Evolutionary conservation across 2,329 filamentous ascomycete genomes (phyloP).

Genomic region (Exophiala xenobiotica): DNA sequence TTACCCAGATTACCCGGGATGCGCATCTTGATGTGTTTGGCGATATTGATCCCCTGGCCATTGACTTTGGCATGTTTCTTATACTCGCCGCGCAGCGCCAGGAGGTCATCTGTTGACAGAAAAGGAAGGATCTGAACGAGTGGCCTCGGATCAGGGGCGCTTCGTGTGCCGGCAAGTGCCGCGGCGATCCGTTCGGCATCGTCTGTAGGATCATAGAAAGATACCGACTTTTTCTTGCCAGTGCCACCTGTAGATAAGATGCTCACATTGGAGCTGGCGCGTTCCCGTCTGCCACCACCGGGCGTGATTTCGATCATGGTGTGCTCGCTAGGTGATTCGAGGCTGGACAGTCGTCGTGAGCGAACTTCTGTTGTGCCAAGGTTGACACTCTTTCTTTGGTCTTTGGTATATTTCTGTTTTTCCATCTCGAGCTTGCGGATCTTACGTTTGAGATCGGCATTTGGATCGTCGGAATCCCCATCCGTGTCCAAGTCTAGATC

Average conservation of each 20-base stretch:
- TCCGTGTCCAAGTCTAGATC: conserved; percentile 38
- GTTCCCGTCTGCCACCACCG: conserved; percentile 14
- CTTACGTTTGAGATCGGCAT: conserved; percentile 36
- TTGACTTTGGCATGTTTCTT: conserved; percentile 76
- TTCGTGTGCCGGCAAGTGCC: conserved; percentile 64
- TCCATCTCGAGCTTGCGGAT: conserved; percentile 34
- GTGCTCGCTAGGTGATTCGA: conserved; percentile 6
- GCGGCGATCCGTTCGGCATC: conserved; percentile 75
- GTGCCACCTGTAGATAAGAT: conserved; percentile 16
- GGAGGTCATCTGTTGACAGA: conserved; percentile 81
- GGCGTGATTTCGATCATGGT: conserved; percentile 1
- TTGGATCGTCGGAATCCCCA: conserved; percentile 34
- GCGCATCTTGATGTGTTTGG: conserved; percentile 51
- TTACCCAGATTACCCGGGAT: conserved; percentile 71
- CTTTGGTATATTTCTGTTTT: conserved; percentile 33
- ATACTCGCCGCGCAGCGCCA: conserved; percentile 83
- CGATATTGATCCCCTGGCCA: conserved; percentile 50
- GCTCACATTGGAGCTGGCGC: conserved; percentile 15
- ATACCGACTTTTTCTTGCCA: conserved; percentile 55
- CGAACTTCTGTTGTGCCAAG: conserved; percentile 13
- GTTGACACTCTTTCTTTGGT: conserved; percentile 7
- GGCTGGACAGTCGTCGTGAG: conserved; percentile 15
- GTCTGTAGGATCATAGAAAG: conserved; percentile 79
- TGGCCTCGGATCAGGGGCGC: conserved; percentile 65
- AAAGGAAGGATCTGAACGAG: conserved; percentile 82